These are phyloP conservation scores for Pueraria montana DNA, from an alignment of 306 rosid genomes.

Conservation along the genomic window DNA sequence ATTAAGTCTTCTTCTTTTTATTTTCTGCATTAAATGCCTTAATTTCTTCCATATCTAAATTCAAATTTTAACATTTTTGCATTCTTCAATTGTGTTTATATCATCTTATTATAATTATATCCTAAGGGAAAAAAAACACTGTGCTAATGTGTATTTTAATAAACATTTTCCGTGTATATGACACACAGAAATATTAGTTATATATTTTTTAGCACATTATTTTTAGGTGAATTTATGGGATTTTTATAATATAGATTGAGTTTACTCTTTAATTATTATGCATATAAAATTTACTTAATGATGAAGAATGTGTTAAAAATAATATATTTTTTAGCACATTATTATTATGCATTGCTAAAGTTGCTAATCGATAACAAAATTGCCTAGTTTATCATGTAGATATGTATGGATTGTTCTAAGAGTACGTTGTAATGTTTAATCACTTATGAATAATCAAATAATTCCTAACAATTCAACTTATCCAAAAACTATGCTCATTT, in stretches of 20 bases:
- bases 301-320: not conserved
- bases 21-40: not conserved
- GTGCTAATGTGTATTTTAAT: not conserved
- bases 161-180: not conserved
- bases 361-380: not conserved
- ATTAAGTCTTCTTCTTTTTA: too few species aligned
- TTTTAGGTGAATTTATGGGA: not conserved
- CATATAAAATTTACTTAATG: not conserved
- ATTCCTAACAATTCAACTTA: not conserved
- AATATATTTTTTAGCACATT: too few species aligned
- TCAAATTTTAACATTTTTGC: not conserved
- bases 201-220: not conserved
- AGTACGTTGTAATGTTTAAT: not conserved
- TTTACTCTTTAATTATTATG: not conserved
- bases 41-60: not conserved
- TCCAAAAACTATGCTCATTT: not conserved
- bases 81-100: not conserved
- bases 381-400: not conserved
- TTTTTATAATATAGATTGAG: not conserved
- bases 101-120: conserved; percentile 9
- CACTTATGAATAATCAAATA: not conserved
- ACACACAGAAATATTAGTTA: not conserved
- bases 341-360: too few species aligned
- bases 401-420: not conserved
- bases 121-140: not conserved